These are phyloP conservation scores for Phyllosticta ampelicida DNA, from an alignment of 2,329 filamentous ascomycete genomes.

Conservation along the genomic window DNA sequence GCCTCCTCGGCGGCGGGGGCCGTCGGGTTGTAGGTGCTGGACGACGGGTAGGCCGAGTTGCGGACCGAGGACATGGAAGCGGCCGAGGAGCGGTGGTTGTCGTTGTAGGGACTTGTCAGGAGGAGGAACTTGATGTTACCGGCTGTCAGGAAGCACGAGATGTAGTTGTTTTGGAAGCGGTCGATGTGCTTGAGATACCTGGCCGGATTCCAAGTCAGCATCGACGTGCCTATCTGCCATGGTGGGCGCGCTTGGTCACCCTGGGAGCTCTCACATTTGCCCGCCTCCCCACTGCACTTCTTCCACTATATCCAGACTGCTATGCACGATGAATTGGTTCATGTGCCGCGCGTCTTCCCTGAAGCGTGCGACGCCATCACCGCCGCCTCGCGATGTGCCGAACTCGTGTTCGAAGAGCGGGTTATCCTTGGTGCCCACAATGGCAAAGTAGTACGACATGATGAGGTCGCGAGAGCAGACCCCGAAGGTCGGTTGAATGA, in stretches of 20 bases:
- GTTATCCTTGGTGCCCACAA: slow-evolving; percentile 90
- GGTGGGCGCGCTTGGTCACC: not conserved
- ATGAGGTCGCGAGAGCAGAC: slow-evolving; percentile 17
- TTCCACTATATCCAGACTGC: slow-evolving; percentile 86
- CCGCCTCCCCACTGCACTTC: slow-evolving; percentile 89
- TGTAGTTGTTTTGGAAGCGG: slow-evolving; percentile 91
- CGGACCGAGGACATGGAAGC: slow-evolving; percentile 21
- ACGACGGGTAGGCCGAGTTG: slow-evolving; percentile 57
- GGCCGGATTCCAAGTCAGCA: slow-evolving; percentile 13
- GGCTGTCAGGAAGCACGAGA: slow-evolving; percentile 88
- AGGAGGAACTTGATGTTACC: slow-evolving; percentile 91
- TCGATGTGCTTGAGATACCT: slow-evolving; percentile 97
- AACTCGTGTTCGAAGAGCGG: slow-evolving; percentile 96
- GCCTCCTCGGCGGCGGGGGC: slow-evolving; percentile 90
- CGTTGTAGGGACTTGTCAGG: slow-evolving; percentile 61
- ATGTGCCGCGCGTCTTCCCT: slow-evolving; percentile 79
- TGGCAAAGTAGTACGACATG: slow-evolving; percentile 99
- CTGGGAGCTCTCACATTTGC: slow-evolving; percentile 52
- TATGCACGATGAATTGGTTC: slow-evolving; percentile 96
- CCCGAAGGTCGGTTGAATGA: no score
- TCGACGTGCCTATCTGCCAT: not conserved
- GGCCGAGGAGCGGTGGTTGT: slow-evolving; percentile 11
- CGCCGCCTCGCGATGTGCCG: slow-evolving; percentile 89
- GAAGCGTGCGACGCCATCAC: slow-evolving; percentile 85
- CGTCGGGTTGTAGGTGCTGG: slow-evolving; percentile 58